phyloP scores from a whole-genome alignment of 116 monocot genomes.

The Posidonia oceanica region DNA sequence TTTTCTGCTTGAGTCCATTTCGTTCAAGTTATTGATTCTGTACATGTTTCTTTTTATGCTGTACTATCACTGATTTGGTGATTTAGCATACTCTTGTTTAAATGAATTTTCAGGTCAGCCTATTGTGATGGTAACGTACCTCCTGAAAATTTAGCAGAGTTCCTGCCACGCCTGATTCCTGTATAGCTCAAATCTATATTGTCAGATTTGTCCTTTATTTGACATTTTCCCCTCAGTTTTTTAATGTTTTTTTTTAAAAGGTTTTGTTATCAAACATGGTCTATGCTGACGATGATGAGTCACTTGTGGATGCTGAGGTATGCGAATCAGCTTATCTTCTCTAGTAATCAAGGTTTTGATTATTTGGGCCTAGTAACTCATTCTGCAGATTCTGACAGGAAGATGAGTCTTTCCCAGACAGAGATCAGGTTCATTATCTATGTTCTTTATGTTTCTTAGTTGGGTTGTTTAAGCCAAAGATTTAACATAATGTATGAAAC shows the following conservation, averaged over 20 bases:
- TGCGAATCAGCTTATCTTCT: background rate
- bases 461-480: background rate
- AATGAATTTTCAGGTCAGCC: conserved; percentile 56
- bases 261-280: conserved; percentile 89
- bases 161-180: conserved; percentile 81
- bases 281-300: conserved; percentile 94
- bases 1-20: no score
- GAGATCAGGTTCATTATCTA: conserved; percentile 58
- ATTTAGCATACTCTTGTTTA: no score
- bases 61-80: no score
- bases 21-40: no score
- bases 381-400: conserved; percentile 39
- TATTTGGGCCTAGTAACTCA: conserved; percentile 8
- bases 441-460: conserved; percentile 1
- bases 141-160: conserved; percentile 69
- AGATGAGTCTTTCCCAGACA: conserved; percentile 86
- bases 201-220: background rate
- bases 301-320: conserved; percentile 87
- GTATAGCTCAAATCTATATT: conserved; percentile 23
- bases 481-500: background rate
- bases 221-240: background rate
- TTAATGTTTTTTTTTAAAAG: conserved; percentile 20
- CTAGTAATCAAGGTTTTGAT: conserved; percentile 3
- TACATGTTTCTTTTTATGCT: background rate
- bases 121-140: conserved; percentile 84